phyloP scores from a whole-genome alignment of 2,329 filamentous ascomycete genomes.

The Dichotomopilus funicola region DNA sequence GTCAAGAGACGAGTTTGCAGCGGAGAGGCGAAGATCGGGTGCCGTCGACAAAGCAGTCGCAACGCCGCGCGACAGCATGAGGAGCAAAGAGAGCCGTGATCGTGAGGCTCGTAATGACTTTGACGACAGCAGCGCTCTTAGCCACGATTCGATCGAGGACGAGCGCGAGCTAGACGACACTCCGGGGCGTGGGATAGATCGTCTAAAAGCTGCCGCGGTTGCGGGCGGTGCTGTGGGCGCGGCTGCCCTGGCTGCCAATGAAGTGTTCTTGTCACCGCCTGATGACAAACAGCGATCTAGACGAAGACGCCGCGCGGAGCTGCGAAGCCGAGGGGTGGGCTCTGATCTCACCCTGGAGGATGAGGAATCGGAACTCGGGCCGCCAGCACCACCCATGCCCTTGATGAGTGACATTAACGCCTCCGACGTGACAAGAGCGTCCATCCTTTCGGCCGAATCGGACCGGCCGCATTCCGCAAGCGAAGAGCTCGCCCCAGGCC shows the following conservation, averaged over 20 bases:
- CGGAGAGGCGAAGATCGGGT: constrained; percentile 55
- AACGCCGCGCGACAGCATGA: constrained; percentile 46
- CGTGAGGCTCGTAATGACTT: constrained; percentile 51
- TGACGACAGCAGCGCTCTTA: constrained; percentile 42
- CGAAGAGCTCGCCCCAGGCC: constrained; percentile 54
- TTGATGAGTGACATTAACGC: constrained; percentile 78
- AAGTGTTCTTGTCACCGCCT: constrained; percentile 33
- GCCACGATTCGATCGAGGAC: constrained; percentile 41
- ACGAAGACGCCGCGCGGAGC: constrained; percentile 32
- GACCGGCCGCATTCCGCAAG: constrained; percentile 65
- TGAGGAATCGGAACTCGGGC: constrained; percentile 48
- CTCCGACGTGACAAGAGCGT: constrained; percentile 82
- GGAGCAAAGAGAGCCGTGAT: constrained; percentile 40
- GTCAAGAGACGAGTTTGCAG: constrained; percentile 51
- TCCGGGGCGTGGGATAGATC: constrained; percentile 39
- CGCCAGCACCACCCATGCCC: constrained; percentile 70
- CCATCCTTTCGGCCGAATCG: constrained; percentile 75
- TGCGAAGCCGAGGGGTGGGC: constrained; percentile 46
- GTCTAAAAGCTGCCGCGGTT: constrained; percentile 40
- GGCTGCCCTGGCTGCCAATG: constrained; percentile 30
- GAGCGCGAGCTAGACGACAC: constrained; percentile 39
- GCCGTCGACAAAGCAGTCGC: constrained; percentile 46
- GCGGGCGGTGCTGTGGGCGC: constrained; percentile 38
- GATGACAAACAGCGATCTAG: constrained; percentile 48
- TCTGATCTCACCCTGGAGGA: constrained; percentile 42